Evolutionary conservation across 2,329 filamentous ascomycete species (phyloP), one percentile per base, ranked within the genome.

Genomic region (Trichoderma arundinaceum): DNA sequence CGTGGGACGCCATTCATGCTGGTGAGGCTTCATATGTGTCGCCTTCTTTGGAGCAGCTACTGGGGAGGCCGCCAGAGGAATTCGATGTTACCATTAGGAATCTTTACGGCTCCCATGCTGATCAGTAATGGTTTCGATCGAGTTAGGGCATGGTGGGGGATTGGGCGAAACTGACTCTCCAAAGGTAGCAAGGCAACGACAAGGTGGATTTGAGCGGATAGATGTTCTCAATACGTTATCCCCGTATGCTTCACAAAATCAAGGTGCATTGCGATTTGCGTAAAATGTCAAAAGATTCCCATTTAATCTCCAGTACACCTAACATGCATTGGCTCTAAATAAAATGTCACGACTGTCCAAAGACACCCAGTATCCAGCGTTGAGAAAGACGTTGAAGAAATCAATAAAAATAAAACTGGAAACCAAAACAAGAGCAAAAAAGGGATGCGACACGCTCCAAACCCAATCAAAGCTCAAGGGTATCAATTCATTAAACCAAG

Each of bases 401-500:
- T n/a, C 10, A 41, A 32, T 12, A 28, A 32, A 5, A 17, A 48
- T 22, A 28, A 28, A 28, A 28, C 22, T 28, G 15, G 43, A 7
- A 39, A 22, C 6, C 15, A 46, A 4, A 63, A 3, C 13, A 10
- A 22, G 28, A 48, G 22, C 17, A 32, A 57, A 32, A 57, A 64
- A 41, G 13, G 39, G 39, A 46, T 39, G 41, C 51, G 33, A 54
- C 51, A 43, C 41, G 51, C 28, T 35, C 49, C 49, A 7, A 53
- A 56, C 60, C 41, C 51, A 38, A 51, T 56, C 41, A 64, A 64
- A 64, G 48, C 60, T 64, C 32, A 56, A 64, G 60, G 60, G 60
- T 64, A 64, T 64, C 60, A 64, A 64, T 38, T 32, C 51, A 52
- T 46, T 28, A 61, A 12, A 61, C 41, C 60, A 49, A 54, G 39